Evolutionary conservation across 768 basidiomycete genomes (phyloP), one percentile per base, ranked within the genome.

Genomic region (Agrocybe praecox): DNA sequence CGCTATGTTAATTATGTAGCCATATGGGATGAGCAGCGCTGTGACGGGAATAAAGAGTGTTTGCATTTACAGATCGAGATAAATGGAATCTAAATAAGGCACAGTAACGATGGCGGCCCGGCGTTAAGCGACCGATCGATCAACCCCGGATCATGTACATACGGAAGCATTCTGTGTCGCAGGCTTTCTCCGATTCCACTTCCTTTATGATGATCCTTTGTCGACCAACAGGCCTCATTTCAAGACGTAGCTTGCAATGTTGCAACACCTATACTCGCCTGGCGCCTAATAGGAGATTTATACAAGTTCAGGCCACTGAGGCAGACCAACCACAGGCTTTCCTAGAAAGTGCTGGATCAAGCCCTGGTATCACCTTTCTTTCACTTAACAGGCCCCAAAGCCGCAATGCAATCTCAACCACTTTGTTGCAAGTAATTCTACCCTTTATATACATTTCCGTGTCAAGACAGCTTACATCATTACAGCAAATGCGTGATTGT

Each of bases 381-480:
- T 84, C 85, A n/a, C 82, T 96, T 56, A 90, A 95, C 67, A 79
- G 91, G 57, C 90, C 92, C 8, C 80, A 88, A 62, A 87, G 84
- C 64, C 94, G 87, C 80, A 96, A 96, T 74, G 92, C 94, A 19
- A 91, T 96, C 45, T 94, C 92, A 2, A 73, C 84, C 58, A 75
- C 75, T 33, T 79, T 96, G 60, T 76, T 96, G 29, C 75, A 83
- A 75, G 92, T 90, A 52, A 65, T 62, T 53, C 51, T 22, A 46
- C n/a, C 5, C 33, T 29, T n/a, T 51, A n/a, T 40, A 33, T 26
- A 49, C 18, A 55, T 18, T 57, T 6, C 42, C 48, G 46, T 24
- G 24, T 14, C 29, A n/a, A 21, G 50, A 29, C 12, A 17, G 14
- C 45, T 40, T 57, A 21, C 26, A 22, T 32, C 42, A 57, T 53